Percentiles rank a stretch among this genome's conserved stretches.
Evolutionary conservation across 805 yeast genomes (phyloP).

Genomic region (Yarrowia sp.): DNA sequence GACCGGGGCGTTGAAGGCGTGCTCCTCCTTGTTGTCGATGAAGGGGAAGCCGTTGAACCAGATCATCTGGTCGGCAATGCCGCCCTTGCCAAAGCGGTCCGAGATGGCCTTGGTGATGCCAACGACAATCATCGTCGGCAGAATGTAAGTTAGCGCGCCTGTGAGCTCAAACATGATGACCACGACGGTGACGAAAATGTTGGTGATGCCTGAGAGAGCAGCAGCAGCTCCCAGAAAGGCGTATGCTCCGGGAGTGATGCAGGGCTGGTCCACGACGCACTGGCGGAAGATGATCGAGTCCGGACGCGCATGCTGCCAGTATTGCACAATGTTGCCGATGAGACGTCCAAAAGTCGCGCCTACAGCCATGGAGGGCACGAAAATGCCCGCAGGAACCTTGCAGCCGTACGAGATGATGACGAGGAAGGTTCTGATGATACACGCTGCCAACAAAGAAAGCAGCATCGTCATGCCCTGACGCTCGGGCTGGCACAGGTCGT

Average conservation of each 20-base stretch:
- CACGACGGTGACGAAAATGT: constrained; percentile 87
- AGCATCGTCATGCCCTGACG: constrained; percentile 40
- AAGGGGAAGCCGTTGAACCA: constrained; percentile 82
- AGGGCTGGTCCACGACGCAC: constrained; percentile 47
- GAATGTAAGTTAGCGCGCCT: constrained; percentile 86
- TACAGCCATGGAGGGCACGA: constrained; percentile 95
- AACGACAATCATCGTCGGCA: constrained; percentile 96
- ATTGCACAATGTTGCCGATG: constrained; percentile 69
- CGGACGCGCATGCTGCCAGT: constrained; percentile 44
- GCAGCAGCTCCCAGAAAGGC: constrained; percentile 97
- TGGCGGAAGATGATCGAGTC: constrained; percentile 40
- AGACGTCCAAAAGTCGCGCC: constrained; percentile 95
- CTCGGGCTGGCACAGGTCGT: constrained; percentile 37
- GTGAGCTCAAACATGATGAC: constrained; percentile 93
- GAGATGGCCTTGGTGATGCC: constrained; percentile 80
- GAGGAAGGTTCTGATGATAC: constrained; percentile 63
- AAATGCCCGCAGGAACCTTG: constrained; percentile 88
- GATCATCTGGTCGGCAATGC: constrained; percentile 96
- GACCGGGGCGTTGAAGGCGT: constrained; percentile 51
- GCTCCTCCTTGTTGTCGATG: constrained; percentile 70
- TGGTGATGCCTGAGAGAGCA: constrained; percentile 89
- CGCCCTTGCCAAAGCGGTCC: constrained; percentile 74
- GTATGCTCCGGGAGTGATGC: constrained; percentile 91
- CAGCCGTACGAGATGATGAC: constrained; percentile 82
- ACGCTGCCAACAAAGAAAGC: constrained; percentile 62